phyloP scores from a whole-genome alignment of 176 grass and related monocot species.

The Musa troglodytarum region DNA sequence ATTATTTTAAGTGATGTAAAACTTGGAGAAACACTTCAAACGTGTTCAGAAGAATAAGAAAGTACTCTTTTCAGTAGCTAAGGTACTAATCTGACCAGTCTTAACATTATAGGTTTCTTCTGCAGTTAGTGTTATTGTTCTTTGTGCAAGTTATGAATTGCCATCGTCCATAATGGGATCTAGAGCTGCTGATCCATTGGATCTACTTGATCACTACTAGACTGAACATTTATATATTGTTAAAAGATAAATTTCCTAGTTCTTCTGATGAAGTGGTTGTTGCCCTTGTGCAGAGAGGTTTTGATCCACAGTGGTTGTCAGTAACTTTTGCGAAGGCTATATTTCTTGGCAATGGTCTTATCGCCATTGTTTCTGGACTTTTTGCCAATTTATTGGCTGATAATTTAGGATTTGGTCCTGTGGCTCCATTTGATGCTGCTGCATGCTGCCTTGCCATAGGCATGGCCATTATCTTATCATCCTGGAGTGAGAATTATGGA shows the following conservation, averaged over 20 bases:
- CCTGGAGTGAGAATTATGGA: slow-evolving; percentile 17
- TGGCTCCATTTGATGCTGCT: slow-evolving; percentile 17
- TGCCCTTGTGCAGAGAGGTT: slow-evolving; percentile 1
- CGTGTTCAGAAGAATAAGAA: too few species aligned
- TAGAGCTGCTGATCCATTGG: neutral
- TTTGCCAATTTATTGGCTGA: slow-evolving; percentile 16
- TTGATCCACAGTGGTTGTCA: slow-evolving; percentile 16
- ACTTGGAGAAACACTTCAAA: too few species aligned
- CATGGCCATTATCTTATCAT: slow-evolving; percentile 15
- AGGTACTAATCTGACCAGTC: too few species aligned
- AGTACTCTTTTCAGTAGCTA: too few species aligned
- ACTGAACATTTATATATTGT: neutral
- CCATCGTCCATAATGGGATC: too few species aligned
- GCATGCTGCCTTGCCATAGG: slow-evolving; percentile 12
- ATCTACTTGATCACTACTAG: neutral
- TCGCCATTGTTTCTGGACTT: slow-evolving; percentile 3
- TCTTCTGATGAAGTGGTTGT: neutral
- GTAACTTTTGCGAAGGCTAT: slow-evolving; percentile 16
- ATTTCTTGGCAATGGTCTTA: slow-evolving; percentile 17
- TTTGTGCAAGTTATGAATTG: too few species aligned
- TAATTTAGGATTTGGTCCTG: slow-evolving; percentile 18
- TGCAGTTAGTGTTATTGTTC: too few species aligned
- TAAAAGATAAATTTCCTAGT: neutral
- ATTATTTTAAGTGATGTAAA: too few species aligned
- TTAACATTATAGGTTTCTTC: too few species aligned